Evolutionary conservation across 2,329 filamentous ascomycete genomes (phyloP).

Genomic region (Juglanconis juglandina): DNA sequence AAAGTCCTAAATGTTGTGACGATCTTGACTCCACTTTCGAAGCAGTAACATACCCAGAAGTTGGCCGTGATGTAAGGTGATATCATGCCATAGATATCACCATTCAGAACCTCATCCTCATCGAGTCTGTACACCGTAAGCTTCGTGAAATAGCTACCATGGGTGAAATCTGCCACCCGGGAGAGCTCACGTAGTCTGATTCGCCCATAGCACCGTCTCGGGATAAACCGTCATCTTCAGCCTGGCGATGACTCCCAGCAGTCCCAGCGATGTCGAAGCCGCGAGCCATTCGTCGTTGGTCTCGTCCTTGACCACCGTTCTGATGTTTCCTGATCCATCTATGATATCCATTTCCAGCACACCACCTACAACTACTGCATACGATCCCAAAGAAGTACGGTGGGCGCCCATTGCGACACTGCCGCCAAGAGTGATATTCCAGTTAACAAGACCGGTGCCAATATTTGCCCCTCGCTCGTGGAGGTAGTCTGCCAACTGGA

Average conservation of each 20-base stretch:
- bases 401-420: slow-evolving; percentile 52
- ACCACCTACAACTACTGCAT: slow-evolving; percentile 48
- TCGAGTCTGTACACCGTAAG: slow-evolving; percentile 31
- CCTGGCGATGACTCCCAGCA: slow-evolving; percentile 45
- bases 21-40: neutral
- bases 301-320: slow-evolving; percentile 39
- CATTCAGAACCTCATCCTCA: slow-evolving; percentile 45
- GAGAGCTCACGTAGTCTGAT: slow-evolving; percentile 43
- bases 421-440: slow-evolving; percentile 51
- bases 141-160: slow-evolving; percentile 5
- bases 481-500: slow-evolving; percentile 48
- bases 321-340: slow-evolving; percentile 42
- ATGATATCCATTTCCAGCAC: slow-evolving; percentile 47
- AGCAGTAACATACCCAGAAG: slow-evolving; percentile 39
- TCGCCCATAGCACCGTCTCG: slow-evolving; percentile 49
- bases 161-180: neutral
- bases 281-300: slow-evolving; percentile 47
- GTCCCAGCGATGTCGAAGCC: slow-evolving; percentile 47
- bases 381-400: slow-evolving; percentile 43
- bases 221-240: slow-evolving; percentile 48
- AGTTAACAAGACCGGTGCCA: slow-evolving; percentile 50
- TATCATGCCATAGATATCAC: slow-evolving; percentile 48
- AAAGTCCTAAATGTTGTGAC: neutral
- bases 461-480: slow-evolving; percentile 43
- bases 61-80: slow-evolving; percentile 49